Percentiles rank a stretch among this genome's conserved stretches.
Evolutionary conservation across 129 eudicot species (phyloP).

Genomic region (Pseudognaphalium luteoalbum): DNA sequence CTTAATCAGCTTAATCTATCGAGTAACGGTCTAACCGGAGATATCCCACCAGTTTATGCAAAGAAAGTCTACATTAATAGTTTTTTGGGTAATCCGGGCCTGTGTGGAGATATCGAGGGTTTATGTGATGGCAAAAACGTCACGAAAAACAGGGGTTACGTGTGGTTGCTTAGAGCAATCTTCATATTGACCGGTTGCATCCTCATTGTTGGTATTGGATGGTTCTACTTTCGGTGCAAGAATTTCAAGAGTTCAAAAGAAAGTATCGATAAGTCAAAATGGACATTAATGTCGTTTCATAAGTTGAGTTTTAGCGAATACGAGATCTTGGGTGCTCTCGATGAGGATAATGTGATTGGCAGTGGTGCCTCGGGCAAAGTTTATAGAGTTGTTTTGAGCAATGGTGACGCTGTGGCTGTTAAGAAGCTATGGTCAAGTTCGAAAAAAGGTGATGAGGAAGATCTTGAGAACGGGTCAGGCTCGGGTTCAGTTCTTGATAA

Average conservation of each 20-base stretch:
- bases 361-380: constrained; percentile 93
- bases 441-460: constrained; percentile 45
- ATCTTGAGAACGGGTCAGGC: constrained; percentile 49
- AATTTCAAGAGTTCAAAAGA: constrained; percentile 41
- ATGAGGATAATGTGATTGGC: constrained; percentile 88
- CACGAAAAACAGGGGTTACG: constrained; percentile 43
- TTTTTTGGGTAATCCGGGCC: constrained; percentile 75
- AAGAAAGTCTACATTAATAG: constrained; percentile 55
- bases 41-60: constrained; percentile 65
- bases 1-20: constrained; percentile 75
- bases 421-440: constrained; percentile 83
- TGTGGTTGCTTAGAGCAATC: constrained; percentile 62
- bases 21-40: constrained; percentile 58
- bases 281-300: constrained; percentile 92
- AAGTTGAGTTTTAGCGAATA: constrained; percentile 75
- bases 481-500: constrained; percentile 37
- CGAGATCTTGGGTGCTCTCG: constrained; percentile 75
- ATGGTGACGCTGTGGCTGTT: constrained; percentile 82
- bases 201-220: constrained; percentile 55
- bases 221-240: constrained; percentile 64
- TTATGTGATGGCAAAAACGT: constrained; percentile 57
- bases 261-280: constrained; percentile 67
- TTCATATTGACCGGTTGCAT: constrained; percentile 63
- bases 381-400: constrained; percentile 75
- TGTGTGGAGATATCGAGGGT: constrained; percentile 77